phyloP scores from a whole-genome alignment of 139 green algal genomes.

The Micractinium sp. region DNA sequence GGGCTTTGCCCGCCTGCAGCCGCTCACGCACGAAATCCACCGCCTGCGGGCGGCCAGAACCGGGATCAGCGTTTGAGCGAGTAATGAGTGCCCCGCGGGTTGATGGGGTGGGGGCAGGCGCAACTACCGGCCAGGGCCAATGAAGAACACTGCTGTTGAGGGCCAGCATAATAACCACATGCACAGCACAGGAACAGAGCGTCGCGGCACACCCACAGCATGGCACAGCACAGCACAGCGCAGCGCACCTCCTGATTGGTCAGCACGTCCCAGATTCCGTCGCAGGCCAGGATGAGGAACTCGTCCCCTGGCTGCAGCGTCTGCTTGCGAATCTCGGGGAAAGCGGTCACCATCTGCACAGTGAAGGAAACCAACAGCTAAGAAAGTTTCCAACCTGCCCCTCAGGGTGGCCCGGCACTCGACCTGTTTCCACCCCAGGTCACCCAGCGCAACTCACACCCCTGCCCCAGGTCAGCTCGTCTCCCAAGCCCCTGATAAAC shows the following conservation, averaged over 20 bases:
- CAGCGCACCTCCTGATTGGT: constrained; percentile 67
- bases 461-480: no score
- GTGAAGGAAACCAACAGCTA: neutral
- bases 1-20: constrained; percentile 47
- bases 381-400: no score
- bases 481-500: neutral
- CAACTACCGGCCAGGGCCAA: no score
- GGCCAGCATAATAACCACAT: no score
- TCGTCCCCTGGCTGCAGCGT: constrained; percentile 63
- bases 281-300: constrained; percentile 84
- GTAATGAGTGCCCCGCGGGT: no score
- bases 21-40: constrained; percentile 75
- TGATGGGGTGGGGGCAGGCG: no score
- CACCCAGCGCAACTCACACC: no score
- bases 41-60: constrained; percentile 37
- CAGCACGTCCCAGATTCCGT: constrained; percentile 87
- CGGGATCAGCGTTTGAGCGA: no score
- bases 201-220: neutral
- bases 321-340: constrained; percentile 61
- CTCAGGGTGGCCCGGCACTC: no score
- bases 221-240: neutral
- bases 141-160: no score
- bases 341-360: constrained; percentile 76
- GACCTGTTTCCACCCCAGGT: no score
- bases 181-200: no score